These are phyloP conservation scores for Nicotiana tabacum DNA, from an alignment of 257 asterid genomes.

Conservation along the genomic window DNA sequence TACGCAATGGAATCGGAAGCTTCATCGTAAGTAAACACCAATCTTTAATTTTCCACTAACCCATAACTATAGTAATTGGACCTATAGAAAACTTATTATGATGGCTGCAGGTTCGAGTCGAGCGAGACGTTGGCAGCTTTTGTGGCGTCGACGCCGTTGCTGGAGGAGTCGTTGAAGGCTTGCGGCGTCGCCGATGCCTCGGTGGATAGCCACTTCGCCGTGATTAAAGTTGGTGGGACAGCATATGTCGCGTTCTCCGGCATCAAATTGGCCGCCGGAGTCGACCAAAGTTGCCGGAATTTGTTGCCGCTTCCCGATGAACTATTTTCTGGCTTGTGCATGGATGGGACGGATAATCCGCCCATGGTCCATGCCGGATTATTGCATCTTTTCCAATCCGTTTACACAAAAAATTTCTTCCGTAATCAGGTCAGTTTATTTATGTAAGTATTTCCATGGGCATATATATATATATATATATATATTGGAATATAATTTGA, in stretches of 20 bases:
- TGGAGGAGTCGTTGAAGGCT: slow-evolving; percentile 69
- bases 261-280: slow-evolving; percentile 38
- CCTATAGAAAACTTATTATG: neutral
- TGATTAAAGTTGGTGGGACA: slow-evolving; percentile 36
- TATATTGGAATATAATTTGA: too few species aligned
- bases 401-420: slow-evolving; percentile 30
- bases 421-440: slow-evolving; percentile 45
- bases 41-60: neutral
- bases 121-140: slow-evolving; percentile 74
- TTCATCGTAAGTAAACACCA: slow-evolving; percentile 41
- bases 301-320: slow-evolving; percentile 46
- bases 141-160: slow-evolving; percentile 72
- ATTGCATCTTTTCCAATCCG: slow-evolving; percentile 42
- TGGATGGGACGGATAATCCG: slow-evolving; percentile 20
- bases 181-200: slow-evolving; percentile 45
- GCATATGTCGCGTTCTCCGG: slow-evolving; percentile 72
- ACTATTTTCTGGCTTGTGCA: slow-evolving; percentile 32
- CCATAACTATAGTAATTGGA: neutral
- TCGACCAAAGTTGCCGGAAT: slow-evolving; percentile 34
- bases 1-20: slow-evolving; percentile 44
- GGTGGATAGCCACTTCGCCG: slow-evolving; percentile 35
- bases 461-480: too few species aligned
- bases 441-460: neutral
- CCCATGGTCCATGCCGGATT: slow-evolving; percentile 65
- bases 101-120: slow-evolving; percentile 60